phyloP scores from a whole-genome alignment of 2,329 filamentous ascomycete genomes.

The Periglandula ipomoeae region DNA sequence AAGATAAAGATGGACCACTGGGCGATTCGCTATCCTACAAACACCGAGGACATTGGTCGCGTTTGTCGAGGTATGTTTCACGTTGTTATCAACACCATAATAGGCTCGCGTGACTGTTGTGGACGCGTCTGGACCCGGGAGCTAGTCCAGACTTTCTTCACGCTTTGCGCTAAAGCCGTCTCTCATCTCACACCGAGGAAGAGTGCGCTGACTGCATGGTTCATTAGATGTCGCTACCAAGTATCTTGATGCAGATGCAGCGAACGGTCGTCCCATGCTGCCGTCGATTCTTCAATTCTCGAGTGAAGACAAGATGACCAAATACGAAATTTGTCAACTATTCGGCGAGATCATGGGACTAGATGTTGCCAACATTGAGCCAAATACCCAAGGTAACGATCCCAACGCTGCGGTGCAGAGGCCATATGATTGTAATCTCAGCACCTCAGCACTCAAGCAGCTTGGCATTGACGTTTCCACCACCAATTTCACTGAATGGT shows the following conservation, averaged over 20 bases:
- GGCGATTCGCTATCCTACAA: constrained; percentile 76
- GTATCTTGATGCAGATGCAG: constrained; percentile 45
- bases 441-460: constrained; percentile 62
- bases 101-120: not conserved
- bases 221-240: constrained; percentile 57
- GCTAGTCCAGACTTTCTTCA: not conserved
- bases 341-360: constrained; percentile 75
- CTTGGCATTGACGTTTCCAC: constrained; percentile 68
- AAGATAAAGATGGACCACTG: constrained; percentile 78
- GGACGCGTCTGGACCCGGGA: not conserved
- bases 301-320: constrained; percentile 78
- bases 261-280: constrained; percentile 40
- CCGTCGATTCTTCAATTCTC: constrained; percentile 75
- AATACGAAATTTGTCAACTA: constrained; percentile 76
- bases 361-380: constrained; percentile 56
- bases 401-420: constrained; percentile 63
- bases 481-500: constrained; percentile 72
- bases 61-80: constrained; percentile 55
- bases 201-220: not conserved
- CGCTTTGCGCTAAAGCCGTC: not conserved
- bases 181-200: not conserved
- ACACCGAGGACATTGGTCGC: constrained; percentile 76
- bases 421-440: constrained; percentile 83
- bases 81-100: not conserved
- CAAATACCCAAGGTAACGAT: constrained; percentile 64